Conservation (phyloP, 345 rosid genomes). For the Rhodamnia rubescens region DNA sequence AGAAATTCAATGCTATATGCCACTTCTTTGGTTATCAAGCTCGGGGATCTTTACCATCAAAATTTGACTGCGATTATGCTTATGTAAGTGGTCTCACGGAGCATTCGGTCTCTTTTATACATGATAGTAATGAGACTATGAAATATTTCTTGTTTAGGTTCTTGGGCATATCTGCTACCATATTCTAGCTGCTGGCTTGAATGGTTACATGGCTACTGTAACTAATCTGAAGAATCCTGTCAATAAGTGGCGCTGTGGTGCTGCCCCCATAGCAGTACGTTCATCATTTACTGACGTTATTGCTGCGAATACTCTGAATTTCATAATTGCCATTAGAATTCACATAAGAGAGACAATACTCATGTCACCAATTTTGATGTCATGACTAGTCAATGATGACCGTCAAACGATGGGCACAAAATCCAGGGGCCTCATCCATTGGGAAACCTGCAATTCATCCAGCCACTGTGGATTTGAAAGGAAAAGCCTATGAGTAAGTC, state of each 20-base stretch:
- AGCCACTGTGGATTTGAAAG: constrained; percentile 87
- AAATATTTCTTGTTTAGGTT: constrained; percentile 29
- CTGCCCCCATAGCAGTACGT: constrained; percentile 85
- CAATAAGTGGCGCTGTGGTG: constrained; percentile 96
- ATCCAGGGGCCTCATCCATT: constrained; percentile 53
- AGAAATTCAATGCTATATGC: constrained; percentile 93
- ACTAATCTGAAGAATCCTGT: constrained; percentile 82
- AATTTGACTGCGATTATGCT: constrained; percentile 95
- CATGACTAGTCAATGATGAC: constrained; percentile 81
- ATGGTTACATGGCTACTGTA: constrained; percentile 95
- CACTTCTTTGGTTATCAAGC: constrained; percentile 99
- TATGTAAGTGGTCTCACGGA: constrained; percentile 43
- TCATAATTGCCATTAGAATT: background rate
- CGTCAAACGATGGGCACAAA: constrained; percentile 83
- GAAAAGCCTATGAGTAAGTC: constrained; percentile 95
- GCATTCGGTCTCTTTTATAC: background rate
- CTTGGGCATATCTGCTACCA: constrained; percentile 94
- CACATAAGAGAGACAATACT: background rate
- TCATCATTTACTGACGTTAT: background rate
- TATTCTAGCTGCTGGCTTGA: constrained; percentile 86
- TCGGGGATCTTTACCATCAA: constrained; percentile 96
- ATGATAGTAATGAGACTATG: background rate
- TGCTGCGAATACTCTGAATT: background rate
- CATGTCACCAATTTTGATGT: background rate
- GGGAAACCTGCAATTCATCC: constrained; percentile 98